These are phyloP conservation scores for Leishmania arabica DNA, from an alignment of 208 protist genomes.

Conservation along the genomic window DNA sequence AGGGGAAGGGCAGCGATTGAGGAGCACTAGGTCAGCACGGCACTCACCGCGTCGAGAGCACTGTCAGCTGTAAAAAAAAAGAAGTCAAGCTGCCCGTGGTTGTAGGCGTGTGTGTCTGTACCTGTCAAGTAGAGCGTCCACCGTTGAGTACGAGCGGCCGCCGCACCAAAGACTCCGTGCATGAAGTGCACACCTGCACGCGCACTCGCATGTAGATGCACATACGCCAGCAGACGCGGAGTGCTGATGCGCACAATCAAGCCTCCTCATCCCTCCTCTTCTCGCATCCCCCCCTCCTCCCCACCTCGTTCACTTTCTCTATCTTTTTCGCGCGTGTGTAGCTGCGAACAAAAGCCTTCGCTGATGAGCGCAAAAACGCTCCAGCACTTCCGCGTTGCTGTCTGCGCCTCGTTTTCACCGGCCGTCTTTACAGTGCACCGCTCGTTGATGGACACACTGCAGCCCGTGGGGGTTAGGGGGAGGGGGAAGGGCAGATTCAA, in stretches of 20 bases:
- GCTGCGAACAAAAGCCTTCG: neutral
- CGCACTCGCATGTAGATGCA: neutral
- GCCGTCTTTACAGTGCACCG: neutral
- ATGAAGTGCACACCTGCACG: neutral
- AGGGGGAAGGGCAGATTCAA: neutral
- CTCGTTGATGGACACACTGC: neutral
- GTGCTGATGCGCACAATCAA: neutral
- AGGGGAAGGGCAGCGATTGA: neutral
- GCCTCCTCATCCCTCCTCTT: neutral
- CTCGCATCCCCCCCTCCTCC: neutral
- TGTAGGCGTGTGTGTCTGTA: neutral
- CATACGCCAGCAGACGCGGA: neutral
- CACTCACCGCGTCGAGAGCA: neutral
- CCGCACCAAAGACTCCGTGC: neutral
- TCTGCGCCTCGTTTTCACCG: neutral
- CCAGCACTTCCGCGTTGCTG: neutral
- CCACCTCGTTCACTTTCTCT: neutral
- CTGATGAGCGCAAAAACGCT: neutral
- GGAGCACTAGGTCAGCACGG: neutral
- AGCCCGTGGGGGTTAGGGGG: neutral
- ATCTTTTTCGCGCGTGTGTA: neutral
- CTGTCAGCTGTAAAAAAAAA: neutral
- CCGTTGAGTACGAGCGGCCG: neutral
- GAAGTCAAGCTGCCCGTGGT: too few species aligned
- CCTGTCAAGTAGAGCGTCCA: neutral